Evolutionary conservation across 164 flowering plant species (phyloP), one percentile per base, ranked within the genome.

Genomic region (Stephania yunnanensis): DNA sequence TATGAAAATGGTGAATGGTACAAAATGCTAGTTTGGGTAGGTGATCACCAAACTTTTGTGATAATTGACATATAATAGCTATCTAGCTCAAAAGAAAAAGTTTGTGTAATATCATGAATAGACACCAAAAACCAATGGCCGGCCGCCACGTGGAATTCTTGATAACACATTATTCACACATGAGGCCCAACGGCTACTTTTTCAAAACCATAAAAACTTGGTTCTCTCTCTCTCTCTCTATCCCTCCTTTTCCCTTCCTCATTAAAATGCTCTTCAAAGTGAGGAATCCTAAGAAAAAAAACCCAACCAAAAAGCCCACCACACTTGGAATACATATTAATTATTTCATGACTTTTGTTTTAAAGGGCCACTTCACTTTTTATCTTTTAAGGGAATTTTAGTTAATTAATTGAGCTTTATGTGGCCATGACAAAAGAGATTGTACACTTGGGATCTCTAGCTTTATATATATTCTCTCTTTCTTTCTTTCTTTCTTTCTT

Each of bases 231-330:
- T 20, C 22, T 46, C 61, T 46, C 58, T 20, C 73, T 36, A 50
- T 69, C 44, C 55, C 52, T 45, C 31, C 13, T 67, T 71, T 58
- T 42, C 48, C 12, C 48, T 42, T 31, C 12, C 48, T 15, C 46
- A 55, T 55, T 13, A 58, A 80, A 80, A 70, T 76, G 76, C 76
- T 73, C 70, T 78, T 75, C 73, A 78, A 78, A 73, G 79, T 70
- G 55, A 70, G 72, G 83, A 78, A 81, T 81, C 83, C 81, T 73
- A 81, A 73, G 83, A 78, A 76, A 73, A 76, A 81, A 66, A 36
- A 36, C 42, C 42, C 42, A 36, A 46, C 75, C 66, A 73, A 81
- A 36, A 81, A 73, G 50, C 72, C 72, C 6, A 78, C 70, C 75
- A 50, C 74, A 55, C 78, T 78, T 17, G 31, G 3, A 19, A 46